These are phyloP conservation scores for Prasinococcaceae sp. DNA, from an alignment of 139 green algal species.

Conservation along the genomic window DNA sequence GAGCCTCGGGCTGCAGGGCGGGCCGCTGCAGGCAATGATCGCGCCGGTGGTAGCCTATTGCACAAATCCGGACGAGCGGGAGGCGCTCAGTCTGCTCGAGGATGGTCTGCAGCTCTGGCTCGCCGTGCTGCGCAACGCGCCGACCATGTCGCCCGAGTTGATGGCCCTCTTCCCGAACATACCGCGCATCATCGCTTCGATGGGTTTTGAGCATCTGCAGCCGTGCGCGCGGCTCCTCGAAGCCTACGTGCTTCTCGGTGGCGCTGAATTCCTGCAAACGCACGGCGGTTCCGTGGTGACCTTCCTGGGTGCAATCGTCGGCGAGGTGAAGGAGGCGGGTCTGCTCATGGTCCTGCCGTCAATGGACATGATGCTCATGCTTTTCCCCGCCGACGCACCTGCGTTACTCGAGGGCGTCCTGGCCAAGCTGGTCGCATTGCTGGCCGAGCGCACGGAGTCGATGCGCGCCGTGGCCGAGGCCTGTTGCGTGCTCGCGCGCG, in stretches of 20 bases:
- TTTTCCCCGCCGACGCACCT: conserved; percentile 30
- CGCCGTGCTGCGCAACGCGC: conserved; percentile 60
- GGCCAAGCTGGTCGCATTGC: conserved; percentile 31
- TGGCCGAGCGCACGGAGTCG: conserved; percentile 35
- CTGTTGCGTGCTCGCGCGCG: conserved; percentile 41
- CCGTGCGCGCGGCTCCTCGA: conserved; percentile 28
- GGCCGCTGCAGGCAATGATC: too few relatives aligned
- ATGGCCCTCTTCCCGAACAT: conserved; percentile 47
- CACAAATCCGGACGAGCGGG: conserved; percentile 54
- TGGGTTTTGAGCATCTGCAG: conserved; percentile 55
- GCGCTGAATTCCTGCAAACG: conserved; percentile 40
- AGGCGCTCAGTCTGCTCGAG: conserved; percentile 60
- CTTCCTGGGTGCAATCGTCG: conserved; percentile 35
- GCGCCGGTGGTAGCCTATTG: too few relatives aligned
- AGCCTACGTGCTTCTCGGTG: conserved; percentile 48
- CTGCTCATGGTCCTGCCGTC: conserved; percentile 17
- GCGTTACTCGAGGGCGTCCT: conserved; percentile 29
- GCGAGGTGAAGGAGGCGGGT: conserved; percentile 43
- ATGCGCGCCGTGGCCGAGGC: conserved; percentile 23
- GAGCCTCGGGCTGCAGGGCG: too few relatives aligned
- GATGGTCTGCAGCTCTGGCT: conserved; percentile 76
- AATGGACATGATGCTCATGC: conserved; percentile 26
- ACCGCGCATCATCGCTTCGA: conserved; percentile 31
- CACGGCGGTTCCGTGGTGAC: conserved; percentile 35
- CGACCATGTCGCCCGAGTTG: conserved; percentile 33